Evolutionary conservation across 2,329 filamentous ascomycete species (phyloP).

Genomic region (Xylariaceae sp.): DNA sequence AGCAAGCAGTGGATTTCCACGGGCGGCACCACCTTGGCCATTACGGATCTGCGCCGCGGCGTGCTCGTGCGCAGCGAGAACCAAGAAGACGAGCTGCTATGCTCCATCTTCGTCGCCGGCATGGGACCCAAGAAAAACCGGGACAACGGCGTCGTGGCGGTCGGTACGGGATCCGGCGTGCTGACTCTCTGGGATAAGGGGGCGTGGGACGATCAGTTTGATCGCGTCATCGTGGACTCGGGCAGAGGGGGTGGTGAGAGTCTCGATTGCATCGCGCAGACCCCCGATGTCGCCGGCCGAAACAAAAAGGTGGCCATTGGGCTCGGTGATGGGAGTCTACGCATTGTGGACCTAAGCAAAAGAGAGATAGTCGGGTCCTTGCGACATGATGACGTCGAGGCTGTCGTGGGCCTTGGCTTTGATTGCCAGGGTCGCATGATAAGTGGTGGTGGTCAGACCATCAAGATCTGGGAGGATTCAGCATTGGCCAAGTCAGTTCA

Average conservation of each 20-base stretch:
- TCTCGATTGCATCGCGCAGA: slow-evolving; percentile 67
- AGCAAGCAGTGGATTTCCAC: slow-evolving; percentile 94
- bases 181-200: slow-evolving; percentile 92
- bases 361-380: slow-evolving; percentile 65
- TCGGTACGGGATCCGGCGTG: slow-evolving; percentile 70
- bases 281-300: slow-evolving; percentile 64
- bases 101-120: slow-evolving; percentile 70
- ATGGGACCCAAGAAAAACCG: slow-evolving; percentile 60
- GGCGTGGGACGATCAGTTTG: slow-evolving; percentile 91
- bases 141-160: slow-evolving; percentile 70
- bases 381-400: slow-evolving; percentile 82
- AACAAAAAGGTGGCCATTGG: slow-evolving; percentile 74
- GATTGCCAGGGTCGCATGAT: slow-evolving; percentile 84
- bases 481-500: slow-evolving; percentile 43
- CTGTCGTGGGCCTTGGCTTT: slow-evolving; percentile 74
- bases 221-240: slow-evolving; percentile 71
- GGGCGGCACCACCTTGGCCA: slow-evolving; percentile 81
- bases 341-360: slow-evolving; percentile 67
- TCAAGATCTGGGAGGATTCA: slow-evolving; percentile 87
- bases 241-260: slow-evolving; percentile 63
- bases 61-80: slow-evolving; percentile 87
- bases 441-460: slow-evolving; percentile 74
- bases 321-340: slow-evolving; percentile 71
- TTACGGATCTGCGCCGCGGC: slow-evolving; percentile 81
- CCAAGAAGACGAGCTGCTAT: slow-evolving; percentile 89